phyloP scores from a whole-genome alignment of 148 eudicot genomes.

The Linanthus parryae region DNA sequence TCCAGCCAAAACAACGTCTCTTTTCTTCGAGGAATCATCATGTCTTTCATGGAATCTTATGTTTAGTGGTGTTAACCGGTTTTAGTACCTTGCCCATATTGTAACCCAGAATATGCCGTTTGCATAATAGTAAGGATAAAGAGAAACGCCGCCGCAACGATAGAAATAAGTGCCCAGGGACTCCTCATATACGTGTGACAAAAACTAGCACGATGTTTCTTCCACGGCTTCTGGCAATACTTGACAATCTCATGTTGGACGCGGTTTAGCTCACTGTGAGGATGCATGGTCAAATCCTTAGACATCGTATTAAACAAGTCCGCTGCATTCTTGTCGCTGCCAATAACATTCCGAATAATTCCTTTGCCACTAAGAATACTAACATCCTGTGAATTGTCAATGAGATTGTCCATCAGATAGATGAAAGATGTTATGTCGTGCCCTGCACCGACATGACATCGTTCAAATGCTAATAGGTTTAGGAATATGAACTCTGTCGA shows the following conservation, averaged over 20 bases:
- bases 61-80: no score
- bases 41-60: no score
- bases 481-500: conserved; percentile 17
- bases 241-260: neutral
- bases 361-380: neutral
- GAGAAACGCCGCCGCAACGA: neutral
- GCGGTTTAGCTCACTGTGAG: neutral
- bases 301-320: neutral
- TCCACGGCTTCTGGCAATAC: neutral
- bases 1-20: no score
- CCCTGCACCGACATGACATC: conserved; percentile 26
- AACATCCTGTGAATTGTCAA: neutral
- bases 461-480: conserved; percentile 28
- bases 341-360: neutral
- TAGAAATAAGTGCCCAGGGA: neutral
- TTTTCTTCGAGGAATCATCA: no score
- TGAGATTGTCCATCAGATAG: neutral
- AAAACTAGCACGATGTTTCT: neutral
- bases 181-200: neutral
- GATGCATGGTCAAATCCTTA: neutral
- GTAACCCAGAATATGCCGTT: neutral
- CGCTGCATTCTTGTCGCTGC: neutral
- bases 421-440: conserved; percentile 23
- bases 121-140: neutral
- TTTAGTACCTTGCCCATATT: neutral